These are phyloP conservation scores for Erodium moschatum DNA, from an alignment of 441 rosid genomes.

Conservation along the genomic window DNA sequence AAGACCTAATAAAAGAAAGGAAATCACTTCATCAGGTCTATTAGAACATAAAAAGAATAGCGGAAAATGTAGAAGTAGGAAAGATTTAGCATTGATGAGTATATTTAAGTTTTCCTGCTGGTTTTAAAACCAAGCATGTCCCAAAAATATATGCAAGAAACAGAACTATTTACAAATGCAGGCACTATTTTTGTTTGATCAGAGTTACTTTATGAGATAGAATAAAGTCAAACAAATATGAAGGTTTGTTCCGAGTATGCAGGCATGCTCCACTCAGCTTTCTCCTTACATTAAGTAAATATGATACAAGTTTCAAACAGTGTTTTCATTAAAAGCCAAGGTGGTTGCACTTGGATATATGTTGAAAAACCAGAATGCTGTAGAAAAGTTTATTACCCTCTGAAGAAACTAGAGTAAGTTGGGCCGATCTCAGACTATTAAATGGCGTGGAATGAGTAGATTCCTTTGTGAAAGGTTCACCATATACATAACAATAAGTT, in stretches of 20 bases:
- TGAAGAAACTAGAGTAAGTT: neutral
- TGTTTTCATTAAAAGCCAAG: neutral
- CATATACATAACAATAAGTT: neutral
- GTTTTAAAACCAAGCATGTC: neutral
- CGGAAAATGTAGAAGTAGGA: neutral
- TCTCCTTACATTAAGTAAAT: neutral
- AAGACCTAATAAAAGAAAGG: constrained; percentile 45
- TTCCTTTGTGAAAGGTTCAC: neutral
- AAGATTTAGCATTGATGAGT: neutral
- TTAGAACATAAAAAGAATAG: constrained; percentile 9
- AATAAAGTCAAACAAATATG: neutral
- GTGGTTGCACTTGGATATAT: neutral
- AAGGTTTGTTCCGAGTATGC: neutral
- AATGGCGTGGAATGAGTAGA: neutral
- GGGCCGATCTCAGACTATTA: neutral
- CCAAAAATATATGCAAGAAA: neutral
- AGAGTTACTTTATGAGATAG: neutral
- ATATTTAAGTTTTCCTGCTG: neutral
- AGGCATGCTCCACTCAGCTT: constrained; percentile 1
- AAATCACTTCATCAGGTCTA: constrained; percentile 14
- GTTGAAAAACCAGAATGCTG: neutral
- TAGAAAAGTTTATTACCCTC: neutral
- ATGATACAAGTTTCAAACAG: constrained; percentile 1
- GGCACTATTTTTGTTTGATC: neutral
- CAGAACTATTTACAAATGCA: neutral